phyloP scores from a whole-genome alignment of 148 eudicot genomes.

The Silene conica region DNA sequence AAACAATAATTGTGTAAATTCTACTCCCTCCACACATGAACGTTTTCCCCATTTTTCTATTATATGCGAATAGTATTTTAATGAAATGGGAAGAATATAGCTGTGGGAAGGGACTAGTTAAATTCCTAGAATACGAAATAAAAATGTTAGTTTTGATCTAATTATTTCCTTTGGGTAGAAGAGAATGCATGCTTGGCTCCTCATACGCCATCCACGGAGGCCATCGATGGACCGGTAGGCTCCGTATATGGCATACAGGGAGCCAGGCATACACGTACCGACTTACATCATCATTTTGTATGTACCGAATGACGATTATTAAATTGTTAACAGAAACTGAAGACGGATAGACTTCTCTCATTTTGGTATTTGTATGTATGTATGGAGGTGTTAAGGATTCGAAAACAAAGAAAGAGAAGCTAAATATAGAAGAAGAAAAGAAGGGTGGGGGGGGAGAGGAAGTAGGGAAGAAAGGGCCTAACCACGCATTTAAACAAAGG shows the following conservation, averaged over 20 bases:
- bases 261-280: slow-evolving; percentile 34
- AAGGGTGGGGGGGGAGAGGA: neutral
- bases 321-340: too few relatives aligned
- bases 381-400: neutral
- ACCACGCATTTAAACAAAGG: neutral
- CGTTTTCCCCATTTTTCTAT: too few relatives aligned
- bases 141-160: neutral
- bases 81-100: too few relatives aligned
- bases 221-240: slow-evolving; percentile 22
- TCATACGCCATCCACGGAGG: slow-evolving; percentile 40
- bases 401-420: neutral
- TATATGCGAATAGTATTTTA: too few relatives aligned
- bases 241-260: slow-evolving; percentile 41
- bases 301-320: too few relatives aligned
- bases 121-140: too few relatives aligned
- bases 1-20: too few relatives aligned
- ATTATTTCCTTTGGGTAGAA: neutral
- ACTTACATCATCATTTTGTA: too few relatives aligned
- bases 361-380: too few relatives aligned
- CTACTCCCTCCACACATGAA: too few relatives aligned
- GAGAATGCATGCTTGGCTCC: slow-evolving; percentile 39
- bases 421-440: neutral
- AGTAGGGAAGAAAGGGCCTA: neutral
- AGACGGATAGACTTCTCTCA: too few relatives aligned
- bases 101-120: too few relatives aligned